These are phyloP conservation scores for Diaporthe sp. DNA, from an alignment of 2,329 filamentous ascomycete genomes.

Conservation along the genomic window DNA sequence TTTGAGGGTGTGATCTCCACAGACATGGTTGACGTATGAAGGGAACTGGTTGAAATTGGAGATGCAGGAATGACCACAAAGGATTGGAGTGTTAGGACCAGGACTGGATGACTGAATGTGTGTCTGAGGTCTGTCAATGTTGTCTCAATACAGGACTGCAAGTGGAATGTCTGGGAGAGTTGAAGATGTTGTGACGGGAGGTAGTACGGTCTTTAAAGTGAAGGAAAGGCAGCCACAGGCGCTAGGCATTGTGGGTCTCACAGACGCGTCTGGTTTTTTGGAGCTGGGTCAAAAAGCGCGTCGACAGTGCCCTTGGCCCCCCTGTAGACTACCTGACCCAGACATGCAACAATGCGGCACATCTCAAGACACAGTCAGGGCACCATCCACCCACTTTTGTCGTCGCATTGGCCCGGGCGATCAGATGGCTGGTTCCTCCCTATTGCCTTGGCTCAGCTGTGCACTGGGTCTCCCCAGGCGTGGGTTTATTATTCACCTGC, in stretches of 20 bases:
- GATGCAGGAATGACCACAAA: constrained; percentile 7
- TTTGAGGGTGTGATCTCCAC: constrained; percentile 65
- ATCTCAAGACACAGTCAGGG: constrained; percentile 30
- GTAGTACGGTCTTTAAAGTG: constrained; percentile 34
- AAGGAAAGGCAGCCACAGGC: constrained; percentile 24
- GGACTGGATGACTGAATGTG: background rate
- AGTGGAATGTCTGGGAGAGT: constrained; percentile 21
- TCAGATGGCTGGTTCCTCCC: constrained; percentile 23
- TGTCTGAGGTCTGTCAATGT: constrained; percentile 16
- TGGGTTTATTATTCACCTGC: constrained; percentile 1
- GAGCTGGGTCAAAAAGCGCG: constrained; percentile 33
- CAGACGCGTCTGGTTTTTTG: constrained; percentile 36
- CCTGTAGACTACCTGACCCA: background rate
- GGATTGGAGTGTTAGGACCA: constrained; percentile 23
- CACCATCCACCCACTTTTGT: constrained; percentile 33
- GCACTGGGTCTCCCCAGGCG: background rate
- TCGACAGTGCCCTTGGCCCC: constrained; percentile 14
- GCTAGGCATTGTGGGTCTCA: constrained; percentile 32
- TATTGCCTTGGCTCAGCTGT: constrained; percentile 25
- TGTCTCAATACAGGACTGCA: constrained; percentile 12
- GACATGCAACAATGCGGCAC: constrained; percentile 32
- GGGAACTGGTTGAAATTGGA: constrained; percentile 54
- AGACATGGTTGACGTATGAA: constrained; percentile 72
- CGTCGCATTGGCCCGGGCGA: constrained; percentile 1
- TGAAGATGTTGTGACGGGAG: constrained; percentile 21